These are phyloP conservation scores for Ceratobasidium sp. DNA, from an alignment of 1,284 basidiomycete species.

Conservation along the genomic window DNA sequence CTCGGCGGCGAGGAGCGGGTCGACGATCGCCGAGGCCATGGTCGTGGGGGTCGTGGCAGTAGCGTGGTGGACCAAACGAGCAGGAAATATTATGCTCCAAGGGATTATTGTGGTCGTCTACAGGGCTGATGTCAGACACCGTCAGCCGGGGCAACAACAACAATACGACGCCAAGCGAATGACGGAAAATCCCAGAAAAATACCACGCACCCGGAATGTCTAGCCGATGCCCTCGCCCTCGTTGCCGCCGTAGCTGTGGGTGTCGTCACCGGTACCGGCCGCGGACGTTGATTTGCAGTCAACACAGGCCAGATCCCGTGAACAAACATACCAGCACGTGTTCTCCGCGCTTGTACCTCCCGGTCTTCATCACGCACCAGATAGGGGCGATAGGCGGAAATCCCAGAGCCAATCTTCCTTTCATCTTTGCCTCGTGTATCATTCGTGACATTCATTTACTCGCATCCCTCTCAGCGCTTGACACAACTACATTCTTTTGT, in stretches of 20 bases:
- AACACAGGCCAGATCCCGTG: conserved; percentile 13
- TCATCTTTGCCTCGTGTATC: conserved; percentile 9
- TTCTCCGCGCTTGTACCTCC: conserved; percentile 42
- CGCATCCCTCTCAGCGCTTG: neutral
- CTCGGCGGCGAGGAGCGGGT: conserved; percentile 35
- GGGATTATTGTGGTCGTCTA: conserved; percentile 6
- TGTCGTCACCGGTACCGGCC: conserved; percentile 13
- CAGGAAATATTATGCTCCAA: neutral
- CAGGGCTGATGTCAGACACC: conserved; percentile 1
- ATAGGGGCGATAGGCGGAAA: conserved; percentile 26
- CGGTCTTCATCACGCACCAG: conserved; percentile 14
- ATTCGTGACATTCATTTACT: neutral
- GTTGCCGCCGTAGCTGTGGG: no score
- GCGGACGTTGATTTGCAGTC: conserved; percentile 14
- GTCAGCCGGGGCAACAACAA: conserved; percentile 2
- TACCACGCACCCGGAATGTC: neutral
- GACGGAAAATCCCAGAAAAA: neutral
- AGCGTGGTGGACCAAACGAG: no score
- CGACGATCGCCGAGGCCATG: conserved; percentile 39
- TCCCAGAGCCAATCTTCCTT: conserved; percentile 20
- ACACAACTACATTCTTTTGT: neutral
- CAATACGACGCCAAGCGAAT: neutral
- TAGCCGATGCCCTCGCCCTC: neutral
- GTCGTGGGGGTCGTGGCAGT: neutral
- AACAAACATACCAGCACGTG: conserved; percentile 37